A percentile compares a stretch with the other conserved stretches of the same genome.
These are phyloP conservation scores for Penstemon davidsonii DNA, from an alignment of 257 asterid species.

Conservation along the genomic window DNA sequence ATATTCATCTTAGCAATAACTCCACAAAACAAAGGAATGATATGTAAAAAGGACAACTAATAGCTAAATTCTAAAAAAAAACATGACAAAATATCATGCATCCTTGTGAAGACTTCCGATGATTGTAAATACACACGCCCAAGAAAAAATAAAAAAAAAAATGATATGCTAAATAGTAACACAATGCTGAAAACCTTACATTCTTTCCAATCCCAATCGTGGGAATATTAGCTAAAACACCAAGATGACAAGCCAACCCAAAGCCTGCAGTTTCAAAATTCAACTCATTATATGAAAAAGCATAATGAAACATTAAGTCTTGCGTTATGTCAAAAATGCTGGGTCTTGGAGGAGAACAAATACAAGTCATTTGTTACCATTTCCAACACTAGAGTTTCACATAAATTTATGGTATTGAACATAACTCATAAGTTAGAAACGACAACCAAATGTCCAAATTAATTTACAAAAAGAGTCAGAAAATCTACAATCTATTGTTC, in stretches of 20 bases:
- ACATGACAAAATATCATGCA: not conserved
- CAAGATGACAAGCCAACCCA: conserved; percentile 94
- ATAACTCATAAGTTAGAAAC: not conserved
- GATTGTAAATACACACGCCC: not conserved
- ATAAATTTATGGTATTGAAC: not conserved
- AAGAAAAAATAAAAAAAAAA: conserved; percentile 6
- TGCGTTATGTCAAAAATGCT: not conserved
- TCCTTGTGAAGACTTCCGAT: conserved; percentile 11
- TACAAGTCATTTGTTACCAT: not conserved
- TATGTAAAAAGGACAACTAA: not conserved
- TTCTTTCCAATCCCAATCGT: conserved; percentile 88
- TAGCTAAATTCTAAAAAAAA: conserved; percentile 4
- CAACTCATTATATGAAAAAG: conserved; percentile 6
- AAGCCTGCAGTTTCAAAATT: conserved; percentile 51
- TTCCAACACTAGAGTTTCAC: not conserved
- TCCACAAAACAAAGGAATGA: not conserved
- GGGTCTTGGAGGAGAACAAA: not conserved
- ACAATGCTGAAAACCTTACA: conserved; percentile 40
- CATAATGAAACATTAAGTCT: not conserved
- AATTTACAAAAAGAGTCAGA: not conserved
- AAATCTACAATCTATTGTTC: not conserved
- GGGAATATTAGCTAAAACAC: conserved; percentile 80
- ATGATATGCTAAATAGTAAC: not conserved
- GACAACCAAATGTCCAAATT: not conserved
- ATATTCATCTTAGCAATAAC: conserved; percentile 7